A percentile compares a stretch with the other conserved stretches of the same genome.
Evolutionary conservation across 2,329 filamentous ascomycete species (phyloP).

Genomic region (Epichloe aotearoae): DNA sequence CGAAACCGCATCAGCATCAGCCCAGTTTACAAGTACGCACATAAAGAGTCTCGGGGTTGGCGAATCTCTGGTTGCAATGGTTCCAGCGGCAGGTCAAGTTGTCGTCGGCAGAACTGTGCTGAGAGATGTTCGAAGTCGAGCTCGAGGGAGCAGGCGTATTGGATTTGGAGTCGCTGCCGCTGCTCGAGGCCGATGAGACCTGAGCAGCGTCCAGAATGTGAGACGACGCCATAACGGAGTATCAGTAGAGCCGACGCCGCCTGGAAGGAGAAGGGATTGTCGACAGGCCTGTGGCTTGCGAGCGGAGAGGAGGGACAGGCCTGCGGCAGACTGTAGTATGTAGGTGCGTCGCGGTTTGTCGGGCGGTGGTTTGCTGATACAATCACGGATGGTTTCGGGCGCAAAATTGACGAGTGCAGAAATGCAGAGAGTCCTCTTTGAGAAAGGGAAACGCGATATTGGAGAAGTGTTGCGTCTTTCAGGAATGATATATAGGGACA

Average conservation of each 20-base stretch:
- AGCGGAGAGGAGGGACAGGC: background rate
- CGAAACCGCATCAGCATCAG: background rate
- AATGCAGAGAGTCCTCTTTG: background rate
- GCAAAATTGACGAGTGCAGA: background rate
- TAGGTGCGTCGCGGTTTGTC: background rate
- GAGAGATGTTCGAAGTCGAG: constrained; percentile 31
- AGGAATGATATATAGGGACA: background rate
- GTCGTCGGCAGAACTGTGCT: constrained; percentile 32
- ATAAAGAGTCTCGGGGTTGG: constrained; percentile 44
- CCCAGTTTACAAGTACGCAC: constrained; percentile 27
- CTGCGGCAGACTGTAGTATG: too few relatives aligned
- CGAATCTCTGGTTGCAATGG: constrained; percentile 45
- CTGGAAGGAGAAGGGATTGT: background rate
- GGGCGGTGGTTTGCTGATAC: background rate
- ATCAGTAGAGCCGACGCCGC: constrained; percentile 10
- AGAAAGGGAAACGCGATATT: background rate
- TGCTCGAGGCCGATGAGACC: constrained; percentile 10
- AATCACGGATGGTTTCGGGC: background rate
- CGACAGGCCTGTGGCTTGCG: background rate
- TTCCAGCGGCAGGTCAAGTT: constrained; percentile 49
- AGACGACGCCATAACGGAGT: constrained; percentile 21
- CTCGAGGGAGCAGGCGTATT: constrained; percentile 39
- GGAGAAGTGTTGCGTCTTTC: background rate
- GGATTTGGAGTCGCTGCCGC: constrained; percentile 35
- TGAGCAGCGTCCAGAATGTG: constrained; percentile 14